A percentile compares a stretch with the other conserved stretches of the same genome.
Conservation (phyloP, 2,329 filamentous ascomycete genomes). For the Fusarium beomiforme region DNA sequence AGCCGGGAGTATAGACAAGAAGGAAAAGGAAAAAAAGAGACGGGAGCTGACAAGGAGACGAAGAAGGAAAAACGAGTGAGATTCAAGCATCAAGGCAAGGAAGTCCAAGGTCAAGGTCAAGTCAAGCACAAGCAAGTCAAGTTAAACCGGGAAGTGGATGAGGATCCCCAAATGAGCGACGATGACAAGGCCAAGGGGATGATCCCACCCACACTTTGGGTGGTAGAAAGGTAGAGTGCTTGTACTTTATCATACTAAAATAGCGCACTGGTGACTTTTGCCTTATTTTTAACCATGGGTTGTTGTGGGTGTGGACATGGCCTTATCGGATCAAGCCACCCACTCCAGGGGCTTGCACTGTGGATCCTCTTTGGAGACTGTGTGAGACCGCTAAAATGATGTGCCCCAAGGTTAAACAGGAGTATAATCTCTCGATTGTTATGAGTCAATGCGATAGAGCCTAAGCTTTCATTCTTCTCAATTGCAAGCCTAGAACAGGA, state of each 20-base stretch:
- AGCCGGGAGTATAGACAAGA: not conserved
- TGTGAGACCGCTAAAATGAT: not conserved
- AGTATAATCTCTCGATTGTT: not conserved
- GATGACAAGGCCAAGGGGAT: conserved; percentile 14
- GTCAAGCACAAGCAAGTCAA: conserved; percentile 10
- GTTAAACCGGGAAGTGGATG: conserved; percentile 41
- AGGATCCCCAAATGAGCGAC: conserved; percentile 40
- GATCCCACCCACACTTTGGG: conserved; percentile 29
- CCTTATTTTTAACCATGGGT: conserved; percentile 3
- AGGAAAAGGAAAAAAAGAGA: conserved; percentile 5
- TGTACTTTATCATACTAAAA: conserved; percentile 24
- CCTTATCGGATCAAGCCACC: conserved; percentile 43
- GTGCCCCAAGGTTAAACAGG: not conserved
- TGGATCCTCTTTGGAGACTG: conserved; percentile 10
- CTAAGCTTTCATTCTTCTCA: not conserved
- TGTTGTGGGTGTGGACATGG: conserved; percentile 26
- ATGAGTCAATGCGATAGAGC: not conserved
- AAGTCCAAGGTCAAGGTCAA: conserved; percentile 13
- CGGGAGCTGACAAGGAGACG: conserved; percentile 14
- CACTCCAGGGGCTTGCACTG: conserved; percentile 34
- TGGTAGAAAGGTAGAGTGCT: not conserved
- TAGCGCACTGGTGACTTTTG: conserved; percentile 17
- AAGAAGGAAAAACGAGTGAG: conserved; percentile 25
- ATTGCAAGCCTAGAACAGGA: too few relatives aligned
- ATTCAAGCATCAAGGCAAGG: conserved; percentile 11